A percentile compares a stretch with the other conserved stretches of the same genome.
Evolutionary conservation across 192 early-diverging fungal species (phyloP).

Genomic region (Thamnidium elegans): DNA sequence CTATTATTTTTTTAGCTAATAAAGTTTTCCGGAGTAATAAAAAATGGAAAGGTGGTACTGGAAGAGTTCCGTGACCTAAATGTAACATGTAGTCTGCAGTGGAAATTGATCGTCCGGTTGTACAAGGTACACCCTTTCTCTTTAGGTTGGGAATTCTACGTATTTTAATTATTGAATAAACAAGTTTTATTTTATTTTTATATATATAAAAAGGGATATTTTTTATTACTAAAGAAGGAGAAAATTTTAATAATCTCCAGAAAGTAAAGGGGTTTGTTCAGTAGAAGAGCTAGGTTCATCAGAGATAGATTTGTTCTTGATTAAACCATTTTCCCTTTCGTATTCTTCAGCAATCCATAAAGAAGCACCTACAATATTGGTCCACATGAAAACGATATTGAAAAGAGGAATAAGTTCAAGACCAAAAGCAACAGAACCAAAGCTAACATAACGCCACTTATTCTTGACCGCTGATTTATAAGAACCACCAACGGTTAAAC

Average conservation of each 20-base stretch:
- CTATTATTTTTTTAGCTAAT: no score
- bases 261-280: conserved; percentile 1
- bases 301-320: no score
- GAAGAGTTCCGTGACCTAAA: no score
- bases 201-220: background rate
- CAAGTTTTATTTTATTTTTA: background rate
- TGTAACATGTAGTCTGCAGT: no score
- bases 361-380: conserved; percentile 63
- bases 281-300: background rate
- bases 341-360: conserved; percentile 62
- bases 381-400: conserved; percentile 61
- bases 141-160: no score
- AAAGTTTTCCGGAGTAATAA: background rate
- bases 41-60: no score
- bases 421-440: conserved; percentile 51
- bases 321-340: conserved; percentile 29
- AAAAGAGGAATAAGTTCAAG: conserved; percentile 61
- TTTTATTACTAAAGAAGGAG: background rate
- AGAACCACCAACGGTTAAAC: conserved; percentile 36
- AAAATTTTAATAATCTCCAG: background rate
- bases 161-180: no score
- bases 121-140: no score
- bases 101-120: no score
- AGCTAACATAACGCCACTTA: conserved; percentile 24
- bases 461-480: conserved; percentile 34